A percentile compares a stretch with the other conserved stretches of the same genome.
Conservation (phyloP, 768 basidiomycete genomes). For the Suillus bovinus region DNA sequence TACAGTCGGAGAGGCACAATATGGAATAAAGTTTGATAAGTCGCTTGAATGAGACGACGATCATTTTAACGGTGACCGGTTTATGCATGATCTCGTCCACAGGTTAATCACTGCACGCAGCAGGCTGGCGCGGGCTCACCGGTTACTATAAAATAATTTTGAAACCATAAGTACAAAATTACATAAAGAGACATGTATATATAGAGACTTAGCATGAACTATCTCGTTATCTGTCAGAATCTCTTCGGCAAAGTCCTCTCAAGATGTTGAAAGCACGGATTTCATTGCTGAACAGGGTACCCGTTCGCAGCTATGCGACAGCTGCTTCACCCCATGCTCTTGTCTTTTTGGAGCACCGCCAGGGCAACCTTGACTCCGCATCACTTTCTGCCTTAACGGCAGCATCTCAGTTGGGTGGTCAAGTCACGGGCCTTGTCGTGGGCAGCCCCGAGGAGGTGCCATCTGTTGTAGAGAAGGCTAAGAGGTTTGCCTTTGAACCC, state of each 20-base stretch:
- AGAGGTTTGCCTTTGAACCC: conserved; percentile 55
- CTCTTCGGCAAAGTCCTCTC: neutral
- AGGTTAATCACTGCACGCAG: too few relatives aligned
- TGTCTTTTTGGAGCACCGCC: conserved; percentile 81
- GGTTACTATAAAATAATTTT: too few relatives aligned
- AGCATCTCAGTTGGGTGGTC: conserved; percentile 68
- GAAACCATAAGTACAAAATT: too few relatives aligned
- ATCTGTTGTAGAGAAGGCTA: conserved; percentile 68
- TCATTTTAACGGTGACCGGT: too few relatives aligned
- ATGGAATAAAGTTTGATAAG: too few relatives aligned
- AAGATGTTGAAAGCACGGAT: conserved; percentile 5
- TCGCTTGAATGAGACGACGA: too few relatives aligned
- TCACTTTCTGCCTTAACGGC: conserved; percentile 92
- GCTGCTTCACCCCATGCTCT: conserved; percentile 64
- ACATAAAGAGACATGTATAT: too few relatives aligned
- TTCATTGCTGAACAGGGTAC: conserved; percentile 29
- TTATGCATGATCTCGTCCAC: too few relatives aligned
- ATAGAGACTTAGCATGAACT: neutral
- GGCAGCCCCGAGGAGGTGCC: conserved; percentile 69
- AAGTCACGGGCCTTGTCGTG: conserved; percentile 74
- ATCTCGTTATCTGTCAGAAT: neutral
- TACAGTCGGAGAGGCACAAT: too few relatives aligned
- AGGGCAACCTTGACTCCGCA: conserved; percentile 75
- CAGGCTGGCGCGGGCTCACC: too few relatives aligned
- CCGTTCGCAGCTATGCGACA: conserved; percentile 46